phyloP scores from a whole-genome alignment of 495 filamentous ascomycete species.

The Echria macrotheca region DNA sequence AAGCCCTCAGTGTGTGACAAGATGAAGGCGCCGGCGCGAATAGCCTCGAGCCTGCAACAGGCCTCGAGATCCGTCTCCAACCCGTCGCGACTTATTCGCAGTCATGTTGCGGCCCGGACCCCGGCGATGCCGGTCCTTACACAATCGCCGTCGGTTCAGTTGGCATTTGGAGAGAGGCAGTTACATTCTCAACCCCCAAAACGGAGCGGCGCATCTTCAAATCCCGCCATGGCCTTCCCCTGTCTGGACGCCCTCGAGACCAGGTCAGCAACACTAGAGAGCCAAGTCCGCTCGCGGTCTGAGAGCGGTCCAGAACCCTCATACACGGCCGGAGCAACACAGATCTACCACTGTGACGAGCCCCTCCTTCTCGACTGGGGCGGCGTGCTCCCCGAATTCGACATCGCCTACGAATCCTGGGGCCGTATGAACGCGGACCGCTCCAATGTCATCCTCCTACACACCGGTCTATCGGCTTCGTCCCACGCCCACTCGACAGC shows the following conservation, averaged over 20 bases:
- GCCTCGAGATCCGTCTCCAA: not conserved
- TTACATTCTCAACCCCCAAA: conserved; percentile 30
- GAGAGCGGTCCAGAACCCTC: conserved; percentile 82
- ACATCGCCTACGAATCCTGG: conserved; percentile 94
- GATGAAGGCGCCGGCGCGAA: conserved; percentile 18
- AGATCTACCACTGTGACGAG: conserved; percentile 63
- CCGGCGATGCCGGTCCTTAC: no score
- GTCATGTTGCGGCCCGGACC: no score
- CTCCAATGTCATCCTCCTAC: conserved; percentile 86
- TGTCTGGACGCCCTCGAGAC: conserved; percentile 90
- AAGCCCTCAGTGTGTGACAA: no score
- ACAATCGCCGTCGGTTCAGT: no score
- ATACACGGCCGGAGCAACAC: conserved; percentile 82
- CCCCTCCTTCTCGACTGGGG: conserved; percentile 91
- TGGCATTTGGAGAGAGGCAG: no score
- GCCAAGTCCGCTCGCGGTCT: conserved; percentile 59
- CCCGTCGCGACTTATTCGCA: no score
- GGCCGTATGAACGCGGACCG: conserved; percentile 72
- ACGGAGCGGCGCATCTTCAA: conserved; percentile 54
- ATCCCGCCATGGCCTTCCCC: conserved; percentile 89
- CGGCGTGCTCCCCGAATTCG: conserved; percentile 76
- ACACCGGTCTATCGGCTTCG: conserved; percentile 91
- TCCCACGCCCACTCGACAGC: conserved; percentile 91
- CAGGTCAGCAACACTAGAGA: conserved; percentile 64
- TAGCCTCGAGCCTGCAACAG: not conserved